Conservation (phyloP, 2,329 filamentous ascomycete species). For the Aspergillus fumigatiaffinis region DNA sequence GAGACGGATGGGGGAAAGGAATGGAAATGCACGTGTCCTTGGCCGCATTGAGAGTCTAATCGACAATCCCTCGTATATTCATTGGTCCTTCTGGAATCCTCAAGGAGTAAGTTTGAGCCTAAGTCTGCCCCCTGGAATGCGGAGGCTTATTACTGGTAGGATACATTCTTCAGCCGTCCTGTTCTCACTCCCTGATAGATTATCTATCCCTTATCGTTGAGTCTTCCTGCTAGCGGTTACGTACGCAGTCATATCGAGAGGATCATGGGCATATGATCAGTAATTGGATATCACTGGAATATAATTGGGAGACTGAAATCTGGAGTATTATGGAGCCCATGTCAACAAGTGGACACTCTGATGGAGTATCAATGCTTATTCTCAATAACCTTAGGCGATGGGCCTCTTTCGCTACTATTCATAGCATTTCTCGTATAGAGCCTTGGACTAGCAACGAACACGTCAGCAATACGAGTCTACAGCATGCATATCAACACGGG, state of each 20-base stretch:
- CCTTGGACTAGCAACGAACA: too few species aligned
- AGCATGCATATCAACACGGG: too few species aligned
- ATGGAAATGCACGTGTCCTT: background rate
- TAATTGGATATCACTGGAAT: background rate
- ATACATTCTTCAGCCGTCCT: too few species aligned
- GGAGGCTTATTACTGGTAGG: background rate
- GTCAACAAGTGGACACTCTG: background rate
- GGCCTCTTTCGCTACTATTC: background rate
- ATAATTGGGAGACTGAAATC: background rate
- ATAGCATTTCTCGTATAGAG: background rate
- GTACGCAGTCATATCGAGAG: too few species aligned
- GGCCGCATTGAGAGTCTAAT: too few species aligned
- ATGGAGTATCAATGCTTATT: background rate
- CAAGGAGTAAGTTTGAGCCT: background rate
- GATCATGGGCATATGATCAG: too few species aligned
- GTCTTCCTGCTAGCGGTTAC: too few species aligned
- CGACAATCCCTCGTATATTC: too few species aligned
- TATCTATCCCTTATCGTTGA: background rate
- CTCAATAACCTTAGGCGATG: background rate
- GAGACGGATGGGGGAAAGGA: too few species aligned
- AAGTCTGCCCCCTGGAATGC: background rate
- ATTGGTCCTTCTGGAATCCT: background rate
- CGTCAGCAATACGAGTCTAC: too few species aligned
- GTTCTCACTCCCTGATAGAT: too few species aligned
- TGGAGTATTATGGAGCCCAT: background rate